Evolutionary conservation across 2,329 filamentous ascomycete genomes (phyloP), one percentile per base, ranked within the genome.

Genomic region (Gnomoniopsis smithogilvyi): DNA sequence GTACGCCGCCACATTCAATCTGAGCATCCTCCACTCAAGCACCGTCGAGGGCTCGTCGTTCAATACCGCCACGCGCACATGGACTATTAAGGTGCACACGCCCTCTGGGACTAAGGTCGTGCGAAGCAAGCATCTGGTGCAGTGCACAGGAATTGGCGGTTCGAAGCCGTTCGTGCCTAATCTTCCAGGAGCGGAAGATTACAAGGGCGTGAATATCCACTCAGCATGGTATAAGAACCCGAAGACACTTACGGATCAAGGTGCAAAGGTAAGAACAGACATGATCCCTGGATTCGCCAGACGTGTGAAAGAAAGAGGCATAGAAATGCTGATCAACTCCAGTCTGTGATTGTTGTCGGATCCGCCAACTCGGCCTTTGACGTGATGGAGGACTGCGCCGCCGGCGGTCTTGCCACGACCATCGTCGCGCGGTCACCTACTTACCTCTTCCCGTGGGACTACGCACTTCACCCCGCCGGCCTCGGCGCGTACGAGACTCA

Each of bases 1-100:
- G 1, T 82, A 81, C 56, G 75, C 74, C 3, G 73, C 67, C n/a
- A 67, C 78, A 4, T 79, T 82, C 73, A 75, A 78, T 45, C 70
- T 82, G 45, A 78, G 80, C 61, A 70, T 81, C 2, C 76, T 77
- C 71, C 70, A 71, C 41, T 69, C 69, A 12, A 76, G 74, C 3
- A 71, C 63, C 0, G 67, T 81, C n/a, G 68, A 66, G 4, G 72
- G 68, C 6, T 73, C 74, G 1, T 65, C 67, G 0, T 80, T 75
- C 62, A 69, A 78, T 48, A 71, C 74, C 6, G n/a, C 61, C 2
- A 67, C 65, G 3, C 64, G 69, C 2, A 63, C 67, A n/a, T 81
- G 76, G 76, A 71, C 68, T 0, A 70, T 80, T 30, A 64, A 63
- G 7, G 59, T 74, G 11, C 59, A 62, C 34, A 65, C 65, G 0